These are phyloP conservation scores for Boletus reticuloceps DNA, from an alignment of 768 basidiomycete species.

Conservation along the genomic window DNA sequence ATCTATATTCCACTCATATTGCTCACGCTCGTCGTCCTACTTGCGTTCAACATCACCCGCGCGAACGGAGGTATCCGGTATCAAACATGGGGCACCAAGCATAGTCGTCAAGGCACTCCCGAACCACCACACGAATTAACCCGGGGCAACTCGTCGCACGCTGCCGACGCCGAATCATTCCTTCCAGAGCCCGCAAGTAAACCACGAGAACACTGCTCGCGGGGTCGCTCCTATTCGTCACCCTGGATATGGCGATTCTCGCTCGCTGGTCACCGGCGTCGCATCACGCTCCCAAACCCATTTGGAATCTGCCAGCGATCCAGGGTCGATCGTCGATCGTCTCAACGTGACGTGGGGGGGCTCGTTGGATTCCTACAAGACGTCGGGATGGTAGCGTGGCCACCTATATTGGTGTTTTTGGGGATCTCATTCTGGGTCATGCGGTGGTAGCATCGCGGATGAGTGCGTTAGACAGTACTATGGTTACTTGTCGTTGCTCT, in stretches of 20 bases:
- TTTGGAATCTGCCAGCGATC: conserved; percentile 5
- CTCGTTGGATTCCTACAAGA: conserved; percentile 32
- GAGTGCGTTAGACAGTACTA: background rate
- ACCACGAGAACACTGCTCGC: conserved; percentile 8
- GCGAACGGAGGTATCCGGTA: conserved; percentile 2
- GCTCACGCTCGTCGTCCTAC: conserved; percentile 53
- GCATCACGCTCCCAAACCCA: conserved; percentile 21
- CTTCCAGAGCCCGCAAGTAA: conserved; percentile 19
- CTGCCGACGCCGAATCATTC: conserved; percentile 6
- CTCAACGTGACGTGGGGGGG: conserved; percentile 22
- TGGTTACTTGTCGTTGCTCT: background rate
- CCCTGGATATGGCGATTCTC: conserved; percentile 26
- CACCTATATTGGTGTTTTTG: conserved; percentile 32
- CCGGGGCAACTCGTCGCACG: background rate
- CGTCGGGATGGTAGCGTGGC: conserved; percentile 36
- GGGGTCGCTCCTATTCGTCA: conserved; percentile 13
- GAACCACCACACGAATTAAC: conserved; percentile 11
- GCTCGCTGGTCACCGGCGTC: conserved; percentile 23
- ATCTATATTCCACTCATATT: conserved; percentile 68
- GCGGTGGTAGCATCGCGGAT: conserved; percentile 16
- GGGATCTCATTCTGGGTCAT: conserved; percentile 34
- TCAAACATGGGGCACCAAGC: conserved; percentile 5
- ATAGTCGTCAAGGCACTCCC: conserved; percentile 7
- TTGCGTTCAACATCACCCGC: conserved; percentile 27
- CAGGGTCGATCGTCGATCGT: conserved; percentile 5